A percentile compares a stretch with the other conserved stretches of the same genome.
Evolutionary conservation across 495 filamentous ascomycete species (phyloP).

Genomic region (Penicillium flavigenum): DNA sequence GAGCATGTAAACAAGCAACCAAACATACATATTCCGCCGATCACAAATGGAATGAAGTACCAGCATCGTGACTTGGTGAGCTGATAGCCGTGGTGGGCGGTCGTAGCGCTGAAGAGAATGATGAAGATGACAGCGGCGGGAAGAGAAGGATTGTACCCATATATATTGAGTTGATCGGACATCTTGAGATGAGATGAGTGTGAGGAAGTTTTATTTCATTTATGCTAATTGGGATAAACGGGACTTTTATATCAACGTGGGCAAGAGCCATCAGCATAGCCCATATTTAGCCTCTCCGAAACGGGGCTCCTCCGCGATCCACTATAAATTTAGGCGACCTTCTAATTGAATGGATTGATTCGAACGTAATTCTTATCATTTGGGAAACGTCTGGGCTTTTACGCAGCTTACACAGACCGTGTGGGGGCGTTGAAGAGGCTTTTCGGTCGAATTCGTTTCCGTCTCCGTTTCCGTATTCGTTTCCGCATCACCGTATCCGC

Average conservation of each 20-base stretch:
- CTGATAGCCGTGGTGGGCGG: constrained; percentile 20
- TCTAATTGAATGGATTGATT: constrained; percentile 2
- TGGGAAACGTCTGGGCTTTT: background rate
- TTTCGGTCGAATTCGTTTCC: constrained; percentile 13
- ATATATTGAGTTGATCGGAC: constrained; percentile 22
- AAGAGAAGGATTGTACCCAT: constrained; percentile 28
- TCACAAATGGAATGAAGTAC: constrained; percentile 32
- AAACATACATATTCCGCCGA: constrained; percentile 28
- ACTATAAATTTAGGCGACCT: constrained; percentile 5
- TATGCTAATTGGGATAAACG: background rate
- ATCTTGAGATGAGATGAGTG: constrained; percentile 4
- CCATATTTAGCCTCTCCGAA: background rate
- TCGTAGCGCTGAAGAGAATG: constrained; percentile 21
- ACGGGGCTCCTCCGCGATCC: background rate
- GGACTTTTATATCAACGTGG: constrained; percentile 5
- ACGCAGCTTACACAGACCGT: constrained; percentile 4
- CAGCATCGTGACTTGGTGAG: constrained; percentile 26
- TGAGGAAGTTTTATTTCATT: background rate
- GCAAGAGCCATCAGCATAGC: background rate
- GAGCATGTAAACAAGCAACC: too few relatives aligned
- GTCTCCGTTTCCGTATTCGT: constrained; percentile 22
- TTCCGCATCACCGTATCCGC: constrained; percentile 21
- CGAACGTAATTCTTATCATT: background rate
- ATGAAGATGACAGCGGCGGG: constrained; percentile 26
- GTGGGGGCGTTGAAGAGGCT: constrained; percentile 5